phyloP scores from a whole-genome alignment of 768 basidiomycete genomes.

The Mycena albidolilacea region DNA sequence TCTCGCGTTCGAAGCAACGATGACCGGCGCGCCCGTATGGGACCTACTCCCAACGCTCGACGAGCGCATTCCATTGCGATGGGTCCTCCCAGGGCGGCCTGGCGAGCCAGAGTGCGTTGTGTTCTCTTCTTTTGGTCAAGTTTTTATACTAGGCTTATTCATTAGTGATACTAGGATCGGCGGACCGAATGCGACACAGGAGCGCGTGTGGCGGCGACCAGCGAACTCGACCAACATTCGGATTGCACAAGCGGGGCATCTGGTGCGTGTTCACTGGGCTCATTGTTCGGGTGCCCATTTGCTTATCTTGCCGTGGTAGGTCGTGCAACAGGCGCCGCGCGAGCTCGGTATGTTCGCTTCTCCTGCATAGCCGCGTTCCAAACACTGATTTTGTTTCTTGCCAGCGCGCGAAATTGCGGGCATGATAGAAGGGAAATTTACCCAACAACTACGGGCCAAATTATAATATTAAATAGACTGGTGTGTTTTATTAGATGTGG shows the following conservation, averaged over 20 bases:
- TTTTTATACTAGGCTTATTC: not conserved
- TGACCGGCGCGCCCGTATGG: conserved; percentile 59
- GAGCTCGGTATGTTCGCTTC: conserved; percentile 43
- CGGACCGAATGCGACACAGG: conserved; percentile 48
- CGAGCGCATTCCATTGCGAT: conserved; percentile 64
- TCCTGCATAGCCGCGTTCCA: not conserved
- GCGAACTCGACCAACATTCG: conserved; percentile 58
- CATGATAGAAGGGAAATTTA: conserved; percentile 3
- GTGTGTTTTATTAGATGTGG: too few species aligned
- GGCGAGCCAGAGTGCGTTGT: conserved; percentile 53
- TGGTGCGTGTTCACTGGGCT: conserved; percentile 48
- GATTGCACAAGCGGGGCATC: conserved; percentile 59
- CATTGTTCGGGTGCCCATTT: not conserved
- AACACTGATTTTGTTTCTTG: not conserved
- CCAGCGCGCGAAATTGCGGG: conserved; percentile 20
- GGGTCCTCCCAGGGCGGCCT: conserved; percentile 66
- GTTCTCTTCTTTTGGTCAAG: not conserved
- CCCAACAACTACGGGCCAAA: not conserved
- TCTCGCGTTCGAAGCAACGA: conserved; percentile 67
- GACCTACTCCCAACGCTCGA: conserved; percentile 62
- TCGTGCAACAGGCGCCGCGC: conserved; percentile 59
- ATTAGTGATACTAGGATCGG: conserved; percentile 47
- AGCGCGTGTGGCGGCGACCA: conserved; percentile 61
- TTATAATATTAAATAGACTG: not conserved
- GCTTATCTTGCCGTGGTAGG: conserved; percentile 42